These are phyloP conservation scores for Lactarius indigo DNA, from an alignment of 768 basidiomycete genomes.

Conservation along the genomic window DNA sequence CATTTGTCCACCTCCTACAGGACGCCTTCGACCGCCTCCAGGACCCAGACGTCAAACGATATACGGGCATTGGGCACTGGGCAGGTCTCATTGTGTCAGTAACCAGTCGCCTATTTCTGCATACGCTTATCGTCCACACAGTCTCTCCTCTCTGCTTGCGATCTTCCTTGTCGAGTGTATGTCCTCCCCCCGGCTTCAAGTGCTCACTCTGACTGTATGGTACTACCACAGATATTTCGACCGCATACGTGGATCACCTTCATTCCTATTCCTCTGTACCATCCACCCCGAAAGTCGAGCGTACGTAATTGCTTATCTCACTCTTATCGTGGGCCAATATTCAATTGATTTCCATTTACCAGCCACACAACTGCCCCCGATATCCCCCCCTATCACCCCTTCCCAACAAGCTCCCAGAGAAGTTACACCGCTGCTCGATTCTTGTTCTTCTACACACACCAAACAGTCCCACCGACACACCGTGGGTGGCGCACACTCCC, in stretches of 20 bases:
- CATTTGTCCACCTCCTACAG: constrained; percentile 77
- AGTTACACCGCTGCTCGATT: constrained; percentile 12
- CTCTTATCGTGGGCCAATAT: background rate
- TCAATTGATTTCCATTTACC: background rate
- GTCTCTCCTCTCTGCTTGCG: constrained; percentile 57
- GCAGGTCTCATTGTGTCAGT: constrained; percentile 73
- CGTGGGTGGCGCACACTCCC: background rate
- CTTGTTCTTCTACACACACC: background rate
- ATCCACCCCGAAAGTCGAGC: constrained; percentile 27
- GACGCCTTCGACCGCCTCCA: constrained; percentile 66
- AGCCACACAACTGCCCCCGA: background rate
- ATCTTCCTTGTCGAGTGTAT: constrained; percentile 82
- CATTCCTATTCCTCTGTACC: constrained; percentile 54
- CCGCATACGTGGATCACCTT: constrained; percentile 68
- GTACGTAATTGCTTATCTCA: constrained; percentile 3
- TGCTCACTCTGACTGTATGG: constrained; percentile 7
- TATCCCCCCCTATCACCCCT: background rate
- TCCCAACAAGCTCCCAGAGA: constrained; percentile 1
- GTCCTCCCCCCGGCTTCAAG: constrained; percentile 25
- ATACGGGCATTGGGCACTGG: constrained; percentile 47
- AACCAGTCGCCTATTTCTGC: constrained; percentile 14
- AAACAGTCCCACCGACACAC: constrained; percentile 4
- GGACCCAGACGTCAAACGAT: constrained; percentile 41
- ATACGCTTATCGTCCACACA: constrained; percentile 29
- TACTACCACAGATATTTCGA: constrained; percentile 59